These are phyloP conservation scores for Boletus edulis DNA, from an alignment of 768 basidiomycete genomes.

Conservation along the genomic window DNA sequence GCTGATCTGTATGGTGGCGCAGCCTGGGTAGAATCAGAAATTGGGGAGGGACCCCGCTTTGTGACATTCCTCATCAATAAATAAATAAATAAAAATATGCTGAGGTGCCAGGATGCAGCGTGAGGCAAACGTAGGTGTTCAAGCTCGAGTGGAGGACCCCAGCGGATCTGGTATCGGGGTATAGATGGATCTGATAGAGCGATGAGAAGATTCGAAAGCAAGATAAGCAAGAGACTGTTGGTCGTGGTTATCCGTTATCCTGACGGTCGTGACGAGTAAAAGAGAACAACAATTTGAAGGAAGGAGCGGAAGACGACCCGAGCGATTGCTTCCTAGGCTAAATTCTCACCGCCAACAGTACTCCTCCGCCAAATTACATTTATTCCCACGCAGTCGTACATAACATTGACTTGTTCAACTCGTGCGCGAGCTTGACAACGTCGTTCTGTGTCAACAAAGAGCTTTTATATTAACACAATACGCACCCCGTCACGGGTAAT, in stretches of 20 bases:
- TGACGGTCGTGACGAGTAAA: slow-evolving; percentile 26
- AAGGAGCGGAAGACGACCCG: slow-evolving; percentile 7
- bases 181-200: slow-evolving; percentile 10
- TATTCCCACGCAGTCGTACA: slow-evolving; percentile 29
- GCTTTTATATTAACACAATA: slow-evolving; percentile 1
- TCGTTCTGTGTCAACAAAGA: slow-evolving; percentile 37
- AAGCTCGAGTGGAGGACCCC: too few species aligned
- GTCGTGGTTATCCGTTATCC: slow-evolving; percentile 16
- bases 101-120: too few species aligned
- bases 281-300: slow-evolving; percentile 10
- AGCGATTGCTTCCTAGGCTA: slow-evolving; percentile 15
- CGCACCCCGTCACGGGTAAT: slow-evolving; percentile 44
- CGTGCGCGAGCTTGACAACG: too few species aligned
- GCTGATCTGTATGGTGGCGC: too few species aligned
- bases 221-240: slow-evolving; percentile 2
- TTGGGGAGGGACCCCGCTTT: too few species aligned
- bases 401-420: slow-evolving; percentile 39
- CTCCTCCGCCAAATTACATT: slow-evolving; percentile 13
- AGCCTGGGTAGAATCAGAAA: too few species aligned
- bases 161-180: slow-evolving; percentile 30
- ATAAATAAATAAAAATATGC: too few species aligned
- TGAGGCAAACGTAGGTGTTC: too few species aligned
- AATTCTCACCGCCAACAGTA: slow-evolving; percentile 16
- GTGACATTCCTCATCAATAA: too few species aligned
- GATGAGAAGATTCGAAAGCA: slow-evolving; percentile 12